Percentiles rank a stretch among this genome's conserved stretches.
Evolutionary conservation across 2,329 filamentous ascomycete genomes (phyloP).

Genomic region (Zasmidium citrigriseum): DNA sequence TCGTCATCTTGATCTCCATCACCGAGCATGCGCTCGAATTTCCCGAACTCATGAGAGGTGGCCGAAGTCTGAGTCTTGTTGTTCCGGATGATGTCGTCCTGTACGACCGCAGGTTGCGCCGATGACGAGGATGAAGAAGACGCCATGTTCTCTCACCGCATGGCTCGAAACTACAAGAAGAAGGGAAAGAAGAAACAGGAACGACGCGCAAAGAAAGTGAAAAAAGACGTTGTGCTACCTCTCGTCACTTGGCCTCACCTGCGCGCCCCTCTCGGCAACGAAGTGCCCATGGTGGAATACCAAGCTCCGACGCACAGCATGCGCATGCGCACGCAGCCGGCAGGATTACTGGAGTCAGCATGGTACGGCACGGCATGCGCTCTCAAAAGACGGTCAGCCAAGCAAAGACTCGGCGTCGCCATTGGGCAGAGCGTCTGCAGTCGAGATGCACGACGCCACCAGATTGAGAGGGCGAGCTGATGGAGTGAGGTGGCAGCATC

Average conservation of each 20-base stretch:
- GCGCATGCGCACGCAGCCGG: background rate
- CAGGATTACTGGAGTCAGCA: background rate
- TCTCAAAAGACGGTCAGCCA: background rate
- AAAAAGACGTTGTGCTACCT: background rate
- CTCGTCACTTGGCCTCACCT: background rate
- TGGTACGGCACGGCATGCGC: background rate
- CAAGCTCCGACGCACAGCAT: background rate
- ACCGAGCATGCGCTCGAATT: slow-evolving; percentile 20
- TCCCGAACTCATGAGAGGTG: slow-evolving; percentile 13
- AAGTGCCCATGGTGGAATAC: background rate
- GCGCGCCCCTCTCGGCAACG: background rate
- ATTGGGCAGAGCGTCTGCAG: too few species aligned
- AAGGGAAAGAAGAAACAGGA: background rate
- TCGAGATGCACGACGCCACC: too few species aligned
- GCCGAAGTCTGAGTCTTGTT: slow-evolving; percentile 21
- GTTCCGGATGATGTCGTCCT: slow-evolving; percentile 22
- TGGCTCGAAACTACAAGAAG: background rate
- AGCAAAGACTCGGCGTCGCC: background rate
- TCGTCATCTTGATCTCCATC: slow-evolving; percentile 14
- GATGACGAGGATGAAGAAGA: slow-evolving; percentile 26
- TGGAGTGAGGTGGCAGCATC: too few species aligned
- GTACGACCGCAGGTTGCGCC: slow-evolving; percentile 1
- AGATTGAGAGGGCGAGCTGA: too few species aligned
- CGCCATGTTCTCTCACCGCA: slow-evolving; percentile 4
- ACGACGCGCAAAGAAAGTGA: background rate